A percentile compares a stretch with the other conserved stretches of the same genome.
These are phyloP conservation scores for Trifolium pratense DNA, from an alignment of 306 rosid species.

Conservation along the genomic window DNA sequence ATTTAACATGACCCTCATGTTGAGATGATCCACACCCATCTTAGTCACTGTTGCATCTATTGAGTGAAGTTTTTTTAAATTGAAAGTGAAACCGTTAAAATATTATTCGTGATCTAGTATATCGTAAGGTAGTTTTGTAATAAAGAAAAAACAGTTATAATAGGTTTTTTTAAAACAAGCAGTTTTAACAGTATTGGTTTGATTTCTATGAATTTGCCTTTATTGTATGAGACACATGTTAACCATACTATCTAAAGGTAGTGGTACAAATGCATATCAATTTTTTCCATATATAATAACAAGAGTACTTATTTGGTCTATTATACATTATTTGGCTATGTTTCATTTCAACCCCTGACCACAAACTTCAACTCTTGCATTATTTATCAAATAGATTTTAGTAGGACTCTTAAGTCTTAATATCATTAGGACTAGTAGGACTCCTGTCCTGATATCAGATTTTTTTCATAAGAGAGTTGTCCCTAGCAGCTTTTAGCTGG, in stretches of 20 bases:
- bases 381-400: neutral
- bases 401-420: neutral
- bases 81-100: too few species aligned
- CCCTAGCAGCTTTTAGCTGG: slow-evolving; percentile 51
- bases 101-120: too few species aligned
- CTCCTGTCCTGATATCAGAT: neutral
- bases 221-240: neutral
- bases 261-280: slow-evolving; percentile 4
- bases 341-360: neutral
- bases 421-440: neutral
- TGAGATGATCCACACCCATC: too few species aligned
- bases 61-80: too few species aligned
- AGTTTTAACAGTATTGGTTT: too few species aligned
- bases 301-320: neutral
- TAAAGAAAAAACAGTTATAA: too few species aligned
- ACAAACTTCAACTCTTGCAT: neutral
- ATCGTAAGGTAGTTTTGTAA: too few species aligned
- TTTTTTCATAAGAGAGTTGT: slow-evolving; percentile 39
- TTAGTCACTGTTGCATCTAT: too few species aligned
- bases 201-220: neutral
- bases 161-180: too few species aligned
- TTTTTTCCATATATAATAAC: slow-evolving; percentile 2
- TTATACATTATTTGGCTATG: neutral
- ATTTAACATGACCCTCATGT: too few species aligned
- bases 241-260: slow-evolving; percentile 2